phyloP scores from a whole-genome alignment of 2,329 filamentous ascomycete species.

The Phaeosphaeriaceae sp. region DNA sequence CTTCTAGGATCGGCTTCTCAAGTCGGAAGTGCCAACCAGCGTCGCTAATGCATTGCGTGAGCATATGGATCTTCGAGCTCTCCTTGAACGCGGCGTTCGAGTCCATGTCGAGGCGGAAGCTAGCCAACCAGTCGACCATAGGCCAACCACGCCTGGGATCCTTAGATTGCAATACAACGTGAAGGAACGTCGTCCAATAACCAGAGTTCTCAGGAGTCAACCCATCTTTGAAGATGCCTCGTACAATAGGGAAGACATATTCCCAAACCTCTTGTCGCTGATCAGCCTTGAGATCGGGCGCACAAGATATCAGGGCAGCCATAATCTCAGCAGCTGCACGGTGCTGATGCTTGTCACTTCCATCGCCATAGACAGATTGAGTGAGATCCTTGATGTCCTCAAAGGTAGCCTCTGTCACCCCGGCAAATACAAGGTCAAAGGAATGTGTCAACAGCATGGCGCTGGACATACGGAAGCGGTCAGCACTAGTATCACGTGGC shows the following conservation, averaged over 20 bases:
- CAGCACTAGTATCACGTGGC: conserved; percentile 78
- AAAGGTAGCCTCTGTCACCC: conserved; percentile 76
- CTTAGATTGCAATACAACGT: conserved; percentile 84
- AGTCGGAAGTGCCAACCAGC: conserved; percentile 95
- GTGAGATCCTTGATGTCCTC: conserved; percentile 87
- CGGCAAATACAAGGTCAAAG: conserved; percentile 87
- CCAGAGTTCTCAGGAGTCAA: conserved; percentile 91
- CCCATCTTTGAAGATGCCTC: conserved; percentile 86
- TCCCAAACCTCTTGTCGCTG: conserved; percentile 81
- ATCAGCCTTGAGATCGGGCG: conserved; percentile 76
- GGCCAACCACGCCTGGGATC: conserved; percentile 89
- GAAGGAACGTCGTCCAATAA: conserved; percentile 95
- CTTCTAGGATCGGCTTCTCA: conserved; percentile 83
- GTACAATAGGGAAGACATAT: conserved; percentile 87
- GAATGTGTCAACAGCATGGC: conserved; percentile 86
- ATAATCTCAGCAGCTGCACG: conserved; percentile 94
- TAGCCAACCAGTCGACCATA: conserved; percentile 79
- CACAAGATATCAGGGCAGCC: conserved; percentile 80
- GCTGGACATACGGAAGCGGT: conserved; percentile 88
- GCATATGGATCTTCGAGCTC: conserved; percentile 89
- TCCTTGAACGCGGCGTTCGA: conserved; percentile 99
- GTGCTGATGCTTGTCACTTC: conserved; percentile 96
- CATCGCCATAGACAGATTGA: conserved; percentile 81
- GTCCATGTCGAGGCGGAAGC: conserved; percentile 89
- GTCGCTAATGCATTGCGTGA: conserved; percentile 87